A percentile compares a stretch with the other conserved stretches of the same genome.
Evolutionary conservation across 495 filamentous ascomycete species (phyloP).

Genomic region (Immersiella caudata): DNA sequence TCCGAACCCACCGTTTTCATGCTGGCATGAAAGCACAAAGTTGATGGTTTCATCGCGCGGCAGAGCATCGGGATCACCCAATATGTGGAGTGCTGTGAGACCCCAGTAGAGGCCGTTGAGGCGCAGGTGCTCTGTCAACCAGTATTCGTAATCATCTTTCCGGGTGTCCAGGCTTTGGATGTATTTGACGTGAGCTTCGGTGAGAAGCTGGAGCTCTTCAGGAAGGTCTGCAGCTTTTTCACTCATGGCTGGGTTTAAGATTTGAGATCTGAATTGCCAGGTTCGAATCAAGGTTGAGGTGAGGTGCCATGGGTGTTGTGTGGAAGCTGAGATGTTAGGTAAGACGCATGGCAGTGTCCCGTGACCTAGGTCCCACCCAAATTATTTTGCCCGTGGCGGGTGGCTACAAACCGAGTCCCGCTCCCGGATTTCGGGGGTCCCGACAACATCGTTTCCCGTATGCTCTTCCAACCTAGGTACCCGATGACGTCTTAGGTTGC

Average conservation of each 20-base stretch:
- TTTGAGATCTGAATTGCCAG: background rate
- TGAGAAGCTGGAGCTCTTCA: constrained; percentile 64
- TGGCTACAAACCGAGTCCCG: background rate
- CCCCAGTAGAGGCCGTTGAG: constrained; percentile 98
- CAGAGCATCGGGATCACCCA: constrained; percentile 77
- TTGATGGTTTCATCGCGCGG: constrained; percentile 80
- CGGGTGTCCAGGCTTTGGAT: constrained; percentile 90
- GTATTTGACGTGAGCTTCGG: constrained; percentile 84
- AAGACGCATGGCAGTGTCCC: background rate
- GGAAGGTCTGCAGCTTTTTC: constrained; percentile 45
- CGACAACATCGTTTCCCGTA: too few species aligned
- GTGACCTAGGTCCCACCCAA: background rate
- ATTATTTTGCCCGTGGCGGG: background rate
- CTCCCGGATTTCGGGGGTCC: background rate
- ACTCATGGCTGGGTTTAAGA: constrained; percentile 28
- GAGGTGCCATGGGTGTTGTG: background rate
- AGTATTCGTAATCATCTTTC: constrained; percentile 94
- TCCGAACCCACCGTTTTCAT: constrained; percentile 86
- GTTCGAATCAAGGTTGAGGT: background rate
- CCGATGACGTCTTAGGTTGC: too few species aligned
- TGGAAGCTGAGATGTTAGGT: background rate
- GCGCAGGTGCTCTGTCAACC: constrained; percentile 93
- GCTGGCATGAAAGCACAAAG: constrained; percentile 90
- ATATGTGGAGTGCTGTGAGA: constrained; percentile 81
- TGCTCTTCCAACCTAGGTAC: too few species aligned